Conservation (phyloP, 2,329 filamentous ascomycete species). For the Xylaria sp. region DNA sequence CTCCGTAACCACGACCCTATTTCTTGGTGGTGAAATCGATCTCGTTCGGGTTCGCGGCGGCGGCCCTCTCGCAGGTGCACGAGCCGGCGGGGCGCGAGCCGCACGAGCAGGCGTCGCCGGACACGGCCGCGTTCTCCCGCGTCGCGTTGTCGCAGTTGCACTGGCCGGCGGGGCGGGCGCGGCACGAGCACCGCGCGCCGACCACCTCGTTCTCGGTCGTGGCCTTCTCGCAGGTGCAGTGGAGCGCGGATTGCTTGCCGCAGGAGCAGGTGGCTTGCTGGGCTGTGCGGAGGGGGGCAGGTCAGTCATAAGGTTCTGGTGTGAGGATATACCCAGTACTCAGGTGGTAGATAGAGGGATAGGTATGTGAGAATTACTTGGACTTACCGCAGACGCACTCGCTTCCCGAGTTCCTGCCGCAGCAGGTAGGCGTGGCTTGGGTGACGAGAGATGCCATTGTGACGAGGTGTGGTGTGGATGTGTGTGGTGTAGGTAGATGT, state of each 20-base stretch:
- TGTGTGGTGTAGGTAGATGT: neutral
- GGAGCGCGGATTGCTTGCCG: slow-evolving; percentile 81
- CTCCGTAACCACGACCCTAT: slow-evolving; percentile 32
- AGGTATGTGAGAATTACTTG: slow-evolving; percentile 1
- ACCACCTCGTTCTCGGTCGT: slow-evolving; percentile 71
- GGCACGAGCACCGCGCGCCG: slow-evolving; percentile 81
- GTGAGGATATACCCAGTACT: slow-evolving; percentile 1
- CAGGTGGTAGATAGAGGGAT: slow-evolving; percentile 1
- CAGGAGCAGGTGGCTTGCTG: slow-evolving; percentile 80
- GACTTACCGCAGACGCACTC: slow-evolving; percentile 62
- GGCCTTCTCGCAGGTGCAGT: slow-evolving; percentile 84
- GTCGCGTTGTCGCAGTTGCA: slow-evolving; percentile 79
- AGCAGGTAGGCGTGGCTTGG: slow-evolving; percentile 54
- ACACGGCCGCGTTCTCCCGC: slow-evolving; percentile 66
- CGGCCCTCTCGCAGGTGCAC: slow-evolving; percentile 81
- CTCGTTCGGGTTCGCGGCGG: slow-evolving; percentile 69
- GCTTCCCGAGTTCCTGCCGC: slow-evolving; percentile 51
- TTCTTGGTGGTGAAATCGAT: slow-evolving; percentile 82
- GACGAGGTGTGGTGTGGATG: slow-evolving; percentile 11
- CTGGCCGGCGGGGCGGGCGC: slow-evolving; percentile 74
- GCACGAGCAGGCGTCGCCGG: slow-evolving; percentile 72
- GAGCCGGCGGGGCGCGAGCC: slow-evolving; percentile 71
- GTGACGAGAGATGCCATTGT: slow-evolving; percentile 39
- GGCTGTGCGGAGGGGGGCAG: slow-evolving; percentile 43
- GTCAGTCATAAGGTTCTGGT: neutral